Evolutionary conservation across 495 filamentous ascomycete genomes (phyloP).

Genomic region (Friedmanniomyces simplex): DNA sequence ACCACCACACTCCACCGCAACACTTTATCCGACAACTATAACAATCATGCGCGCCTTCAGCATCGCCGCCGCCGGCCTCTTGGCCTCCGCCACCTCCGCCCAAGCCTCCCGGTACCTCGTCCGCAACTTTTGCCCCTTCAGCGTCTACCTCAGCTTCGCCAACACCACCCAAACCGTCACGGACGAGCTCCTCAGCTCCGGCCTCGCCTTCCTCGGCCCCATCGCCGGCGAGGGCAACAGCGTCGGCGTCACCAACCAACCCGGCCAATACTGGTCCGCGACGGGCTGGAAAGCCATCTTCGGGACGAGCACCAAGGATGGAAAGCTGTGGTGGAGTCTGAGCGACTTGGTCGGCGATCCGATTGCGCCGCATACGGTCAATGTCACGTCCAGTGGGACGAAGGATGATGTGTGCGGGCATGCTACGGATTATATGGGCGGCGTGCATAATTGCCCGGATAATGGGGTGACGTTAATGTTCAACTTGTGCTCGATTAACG

Average conservation of each 20-base stretch:
- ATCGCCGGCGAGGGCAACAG: conserved; percentile 15
- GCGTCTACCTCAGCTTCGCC: conserved; percentile 3
- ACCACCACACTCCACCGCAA: background rate
- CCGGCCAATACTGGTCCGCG: background rate
- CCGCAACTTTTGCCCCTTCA: conserved; percentile 8
- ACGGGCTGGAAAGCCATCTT: conserved; percentile 1
- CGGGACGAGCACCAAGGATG: background rate
- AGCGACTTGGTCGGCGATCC: conserved; percentile 9
- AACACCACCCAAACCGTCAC: background rate
- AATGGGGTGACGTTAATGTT: conserved; percentile 5
- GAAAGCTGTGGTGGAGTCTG: conserved; percentile 14
- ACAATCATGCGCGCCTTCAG: conserved; percentile 2
- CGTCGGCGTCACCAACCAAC: conserved; percentile 2
- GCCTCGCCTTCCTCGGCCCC: background rate
- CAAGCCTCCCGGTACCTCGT: conserved; percentile 1
- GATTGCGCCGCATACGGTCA: background rate
- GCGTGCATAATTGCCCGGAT: conserved; percentile 6
- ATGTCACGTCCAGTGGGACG: conserved; percentile 10
- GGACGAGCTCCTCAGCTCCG: background rate
- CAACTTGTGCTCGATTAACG: conserved; percentile 2
- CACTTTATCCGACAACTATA: background rate
- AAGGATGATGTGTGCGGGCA: conserved; percentile 5
- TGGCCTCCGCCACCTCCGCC: conserved; percentile 1
- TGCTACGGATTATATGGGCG: background rate
- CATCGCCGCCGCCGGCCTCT: background rate